phyloP scores from a whole-genome alignment of 352 stramenopile genomes.

The Phytopythium helicoides region DNA sequence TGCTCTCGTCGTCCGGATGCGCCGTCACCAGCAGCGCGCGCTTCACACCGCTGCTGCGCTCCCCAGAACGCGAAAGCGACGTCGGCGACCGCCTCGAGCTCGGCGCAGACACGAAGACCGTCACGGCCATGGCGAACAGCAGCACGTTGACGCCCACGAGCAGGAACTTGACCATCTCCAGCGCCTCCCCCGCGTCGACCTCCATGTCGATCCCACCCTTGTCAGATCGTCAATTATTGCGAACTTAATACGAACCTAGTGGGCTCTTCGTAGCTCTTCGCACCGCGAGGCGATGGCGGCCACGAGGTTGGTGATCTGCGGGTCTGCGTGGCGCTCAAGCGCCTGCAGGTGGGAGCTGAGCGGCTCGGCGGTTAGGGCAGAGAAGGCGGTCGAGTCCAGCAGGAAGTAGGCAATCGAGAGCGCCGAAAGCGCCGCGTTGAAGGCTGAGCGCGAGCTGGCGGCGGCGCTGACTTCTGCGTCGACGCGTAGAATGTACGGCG shows the following conservation, averaged over 20 bases:
- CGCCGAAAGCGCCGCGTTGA: conserved; percentile 53
- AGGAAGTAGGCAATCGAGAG: conserved; percentile 67
- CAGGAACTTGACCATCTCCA: conserved; percentile 60
- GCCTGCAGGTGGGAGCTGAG: conserved; percentile 29
- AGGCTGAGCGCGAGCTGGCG: conserved; percentile 8
- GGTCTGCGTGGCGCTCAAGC: conserved; percentile 27
- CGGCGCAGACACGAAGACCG: conserved; percentile 25
- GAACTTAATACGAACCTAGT: conserved; percentile 3
- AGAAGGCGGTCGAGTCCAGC: conserved; percentile 54
- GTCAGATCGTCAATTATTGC: conserved; percentile 8
- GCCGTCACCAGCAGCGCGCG: conserved; percentile 86
- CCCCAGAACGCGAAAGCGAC: background rate
- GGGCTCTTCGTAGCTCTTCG: conserved; percentile 28
- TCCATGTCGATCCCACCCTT: conserved; percentile 18
- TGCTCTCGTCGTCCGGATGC: conserved; percentile 97
- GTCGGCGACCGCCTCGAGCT: background rate
- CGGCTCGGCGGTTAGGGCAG: conserved; percentile 30
- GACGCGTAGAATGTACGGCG: conserved; percentile 38
- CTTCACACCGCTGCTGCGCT: conserved; percentile 21
- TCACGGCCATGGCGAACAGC: conserved; percentile 44
- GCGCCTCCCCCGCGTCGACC: conserved; percentile 25
- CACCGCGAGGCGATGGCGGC: conserved; percentile 33
- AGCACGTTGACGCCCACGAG: conserved; percentile 58
- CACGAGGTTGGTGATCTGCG: conserved; percentile 52
- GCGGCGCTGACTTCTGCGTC: background rate